A percentile compares a stretch with the other conserved stretches of the same genome.
These are phyloP conservation scores for Westerdykella sp. DNA, from an alignment of 2,329 filamentous ascomycete species.

Conservation along the genomic window DNA sequence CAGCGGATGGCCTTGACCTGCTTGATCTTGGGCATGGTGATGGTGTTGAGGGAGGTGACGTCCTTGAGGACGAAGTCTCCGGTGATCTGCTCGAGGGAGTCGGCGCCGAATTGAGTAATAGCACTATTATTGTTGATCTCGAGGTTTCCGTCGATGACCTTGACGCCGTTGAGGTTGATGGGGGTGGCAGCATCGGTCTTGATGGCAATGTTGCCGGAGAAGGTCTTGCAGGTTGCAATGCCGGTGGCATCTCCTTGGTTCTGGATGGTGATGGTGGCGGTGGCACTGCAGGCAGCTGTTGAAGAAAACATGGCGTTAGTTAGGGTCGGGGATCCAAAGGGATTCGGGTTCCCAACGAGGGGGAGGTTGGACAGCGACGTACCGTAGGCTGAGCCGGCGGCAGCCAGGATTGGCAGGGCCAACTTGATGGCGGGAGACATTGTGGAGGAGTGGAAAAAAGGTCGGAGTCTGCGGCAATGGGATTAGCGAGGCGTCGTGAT, in stretches of 20 bases:
- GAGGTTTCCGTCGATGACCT: slow-evolving; percentile 54
- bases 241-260: slow-evolving; percentile 53
- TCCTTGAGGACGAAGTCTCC: slow-evolving; percentile 64
- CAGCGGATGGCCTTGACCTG: slow-evolving; percentile 63
- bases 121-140: slow-evolving; percentile 49
- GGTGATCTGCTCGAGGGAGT: slow-evolving; percentile 58
- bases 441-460: slow-evolving; percentile 14
- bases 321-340: too few species aligned
- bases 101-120: slow-evolving; percentile 58
- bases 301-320: slow-evolving; percentile 12
- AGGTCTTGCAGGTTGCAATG: slow-evolving; percentile 59
- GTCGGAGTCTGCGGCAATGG: slow-evolving; percentile 17
- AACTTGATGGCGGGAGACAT: slow-evolving; percentile 52
- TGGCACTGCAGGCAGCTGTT: slow-evolving; percentile 36
- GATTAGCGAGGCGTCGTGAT: slow-evolving; percentile 18
- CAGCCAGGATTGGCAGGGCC: slow-evolving; percentile 51
- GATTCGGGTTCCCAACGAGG: too few species aligned
- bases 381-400: slow-evolving; percentile 49
- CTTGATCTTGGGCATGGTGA: slow-evolving; percentile 61
- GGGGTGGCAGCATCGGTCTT: slow-evolving; percentile 49
- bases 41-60: slow-evolving; percentile 60
- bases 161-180: slow-evolving; percentile 58
- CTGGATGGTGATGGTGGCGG: slow-evolving; percentile 53
- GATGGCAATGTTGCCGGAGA: slow-evolving; percentile 64
- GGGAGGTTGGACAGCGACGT: slow-evolving; percentile 28